These are phyloP conservation scores for Monosporascus ibericus DNA, from an alignment of 2,329 filamentous ascomycete species.

Conservation along the genomic window DNA sequence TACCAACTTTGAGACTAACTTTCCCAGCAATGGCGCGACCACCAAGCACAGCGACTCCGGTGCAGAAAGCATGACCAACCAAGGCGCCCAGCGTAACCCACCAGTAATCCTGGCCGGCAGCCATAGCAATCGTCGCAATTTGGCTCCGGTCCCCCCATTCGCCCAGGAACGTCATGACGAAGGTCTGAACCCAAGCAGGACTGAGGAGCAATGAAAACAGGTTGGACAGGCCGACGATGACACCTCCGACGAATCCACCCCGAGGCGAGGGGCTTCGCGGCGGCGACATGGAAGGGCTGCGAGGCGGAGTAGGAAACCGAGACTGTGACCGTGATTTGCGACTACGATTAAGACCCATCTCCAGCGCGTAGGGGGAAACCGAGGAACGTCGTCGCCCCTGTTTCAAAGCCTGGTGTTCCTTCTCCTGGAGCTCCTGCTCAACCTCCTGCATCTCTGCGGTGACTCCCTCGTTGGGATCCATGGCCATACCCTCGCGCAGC, in stretches of 20 bases:
- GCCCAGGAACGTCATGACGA: conserved; percentile 96
- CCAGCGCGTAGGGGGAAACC: conserved; percentile 69
- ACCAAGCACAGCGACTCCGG: conserved; percentile 83
- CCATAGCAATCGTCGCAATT: conserved; percentile 98
- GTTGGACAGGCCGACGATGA: conserved; percentile 62
- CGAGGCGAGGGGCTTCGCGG: conserved; percentile 52
- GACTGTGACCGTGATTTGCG: conserved; percentile 68
- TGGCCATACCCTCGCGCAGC: conserved; percentile 78
- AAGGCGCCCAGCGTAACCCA: conserved; percentile 92
- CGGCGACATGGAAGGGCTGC: conserved; percentile 73
- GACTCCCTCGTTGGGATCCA: conserved; percentile 86
- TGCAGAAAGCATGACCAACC: conserved; percentile 82
- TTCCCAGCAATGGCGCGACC: conserved; percentile 86
- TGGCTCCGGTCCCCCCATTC: conserved; percentile 98
- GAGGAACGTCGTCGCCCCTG: conserved; percentile 60
- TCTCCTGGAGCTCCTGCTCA: conserved; percentile 87
- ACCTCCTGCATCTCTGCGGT: conserved; percentile 98
- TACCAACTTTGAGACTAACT: conserved; percentile 94
- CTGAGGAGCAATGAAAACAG: conserved; percentile 82
- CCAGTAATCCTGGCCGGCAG: conserved; percentile 97
- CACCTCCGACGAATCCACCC: conserved; percentile 24
- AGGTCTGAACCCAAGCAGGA: conserved; percentile 97
- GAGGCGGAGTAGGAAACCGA: conserved; percentile 72
- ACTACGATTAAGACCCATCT: conserved; percentile 64
- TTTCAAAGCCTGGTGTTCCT: conserved; percentile 71